Percentiles rank a stretch among this genome's conserved stretches.
These are phyloP conservation scores for Arachis monticola DNA, from an alignment of 331 rosid genomes.

Conservation along the genomic window DNA sequence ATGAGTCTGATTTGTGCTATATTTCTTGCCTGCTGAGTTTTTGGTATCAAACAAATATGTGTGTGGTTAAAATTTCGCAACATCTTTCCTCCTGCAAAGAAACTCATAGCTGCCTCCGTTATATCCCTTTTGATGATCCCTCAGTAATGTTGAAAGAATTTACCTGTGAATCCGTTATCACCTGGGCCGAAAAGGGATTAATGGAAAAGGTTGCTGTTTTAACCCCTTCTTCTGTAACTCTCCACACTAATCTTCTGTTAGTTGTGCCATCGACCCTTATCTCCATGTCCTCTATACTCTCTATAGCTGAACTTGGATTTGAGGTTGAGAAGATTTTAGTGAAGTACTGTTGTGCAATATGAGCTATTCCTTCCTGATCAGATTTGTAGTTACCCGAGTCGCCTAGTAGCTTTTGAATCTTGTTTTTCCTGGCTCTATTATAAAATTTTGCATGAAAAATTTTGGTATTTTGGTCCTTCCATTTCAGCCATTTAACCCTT, in stretches of 20 bases:
- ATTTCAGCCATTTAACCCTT: too few species aligned
- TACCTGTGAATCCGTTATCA: neutral
- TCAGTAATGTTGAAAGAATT: too few species aligned
- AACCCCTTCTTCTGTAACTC: neutral
- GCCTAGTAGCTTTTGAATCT: too few species aligned
- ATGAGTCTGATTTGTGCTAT: neutral
- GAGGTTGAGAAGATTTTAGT: neutral
- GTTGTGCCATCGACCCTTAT: neutral
- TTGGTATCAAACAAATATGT: neutral
- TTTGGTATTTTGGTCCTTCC: too few species aligned
- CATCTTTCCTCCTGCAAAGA: too few species aligned
- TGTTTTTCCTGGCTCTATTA: too few species aligned
- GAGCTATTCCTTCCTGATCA: neutral
- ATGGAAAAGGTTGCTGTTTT: neutral
- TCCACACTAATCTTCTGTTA: too few species aligned
- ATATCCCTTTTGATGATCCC: neutral
- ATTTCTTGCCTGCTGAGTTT: accelerated
- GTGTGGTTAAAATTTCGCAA: neutral
- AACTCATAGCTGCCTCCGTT: too few species aligned
- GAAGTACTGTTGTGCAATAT: neutral
- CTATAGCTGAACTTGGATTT: neutral
- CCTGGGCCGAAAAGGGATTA: neutral
- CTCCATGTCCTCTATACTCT: neutral
- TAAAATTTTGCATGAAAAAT: too few species aligned
- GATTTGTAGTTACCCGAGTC: too few species aligned